Evolutionary conservation across 179 eudicot species (phyloP).

Genomic region (Monotropa hypopitys): DNA sequence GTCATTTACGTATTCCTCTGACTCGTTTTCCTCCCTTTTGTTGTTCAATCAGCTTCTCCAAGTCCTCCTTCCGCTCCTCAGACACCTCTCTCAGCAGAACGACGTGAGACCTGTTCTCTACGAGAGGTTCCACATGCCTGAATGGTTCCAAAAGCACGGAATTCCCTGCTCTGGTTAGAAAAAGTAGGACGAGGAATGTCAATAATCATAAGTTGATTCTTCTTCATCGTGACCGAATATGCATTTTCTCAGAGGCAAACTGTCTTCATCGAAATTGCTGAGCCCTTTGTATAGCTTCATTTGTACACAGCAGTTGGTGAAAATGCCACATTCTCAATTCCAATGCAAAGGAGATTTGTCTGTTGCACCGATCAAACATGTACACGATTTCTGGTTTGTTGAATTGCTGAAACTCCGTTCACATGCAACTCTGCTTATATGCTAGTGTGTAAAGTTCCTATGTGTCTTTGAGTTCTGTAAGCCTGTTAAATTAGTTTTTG

Average conservation of each 20-base stretch:
- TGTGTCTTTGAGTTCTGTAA: conserved; percentile 3
- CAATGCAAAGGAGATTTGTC: conserved; percentile 3
- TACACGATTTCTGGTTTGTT: conserved; percentile 4
- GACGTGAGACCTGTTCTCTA: conserved; percentile 74
- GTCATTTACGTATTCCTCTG: background rate
- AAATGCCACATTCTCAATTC: background rate
- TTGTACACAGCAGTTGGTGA: conserved; percentile 5
- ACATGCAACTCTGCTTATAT: conserved; percentile 19
- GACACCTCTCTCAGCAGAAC: conserved; percentile 54
- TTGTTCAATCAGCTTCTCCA: conserved; percentile 56
- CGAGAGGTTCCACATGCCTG: conserved; percentile 82
- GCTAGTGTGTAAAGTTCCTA: background rate
- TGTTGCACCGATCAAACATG: background rate
- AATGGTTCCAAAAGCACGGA: conserved; percentile 95
- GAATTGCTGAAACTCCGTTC: conserved; percentile 9
- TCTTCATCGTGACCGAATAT: background rate
- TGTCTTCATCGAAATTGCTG: background rate
- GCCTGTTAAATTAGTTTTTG: background rate
- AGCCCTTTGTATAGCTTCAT: conserved; percentile 18
- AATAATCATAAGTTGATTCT: conserved; percentile 1
- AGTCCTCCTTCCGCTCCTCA: conserved; percentile 75
- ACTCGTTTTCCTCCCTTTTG: conserved; percentile 4
- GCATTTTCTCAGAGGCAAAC: conserved; percentile 2
- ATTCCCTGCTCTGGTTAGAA: conserved; percentile 57
- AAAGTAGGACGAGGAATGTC: conserved; percentile 15